A percentile compares a stretch with the other conserved stretches of the same genome.
Conservation (phyloP, 2,329 filamentous ascomycete genomes). For the Claviceps maximensis region DNA sequence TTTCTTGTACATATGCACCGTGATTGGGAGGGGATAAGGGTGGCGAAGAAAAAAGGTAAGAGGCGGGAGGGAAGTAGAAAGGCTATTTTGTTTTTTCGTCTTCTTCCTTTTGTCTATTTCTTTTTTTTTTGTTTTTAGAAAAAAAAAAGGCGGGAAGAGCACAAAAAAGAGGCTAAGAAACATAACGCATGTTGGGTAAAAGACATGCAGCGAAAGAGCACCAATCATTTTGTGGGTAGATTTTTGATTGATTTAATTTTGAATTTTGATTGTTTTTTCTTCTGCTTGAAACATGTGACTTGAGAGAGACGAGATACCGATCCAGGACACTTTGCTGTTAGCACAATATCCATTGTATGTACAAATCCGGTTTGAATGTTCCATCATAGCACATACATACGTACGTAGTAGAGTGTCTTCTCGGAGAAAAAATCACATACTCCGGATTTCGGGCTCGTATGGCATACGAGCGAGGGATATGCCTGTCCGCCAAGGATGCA, state of each 20-base stretch:
- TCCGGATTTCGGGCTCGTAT: neutral
- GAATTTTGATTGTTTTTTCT: neutral
- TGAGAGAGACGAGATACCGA: no score
- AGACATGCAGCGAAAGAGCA: neutral
- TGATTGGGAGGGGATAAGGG: neutral
- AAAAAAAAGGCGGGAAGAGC: no score
- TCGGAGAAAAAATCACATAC: neutral
- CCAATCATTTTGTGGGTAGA: neutral
- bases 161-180: neutral
- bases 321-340: no score
- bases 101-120: no score
- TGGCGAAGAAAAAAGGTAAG: no score
- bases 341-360: no score
- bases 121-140: no score
- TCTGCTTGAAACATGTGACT: no score
- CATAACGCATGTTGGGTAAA: neutral
- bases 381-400: no score
- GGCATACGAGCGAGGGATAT: neutral
- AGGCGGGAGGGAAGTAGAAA: no score
- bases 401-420: neutral
- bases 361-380: no score
- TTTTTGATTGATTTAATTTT: neutral
- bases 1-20: neutral
- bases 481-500: neutral
- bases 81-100: no score